phyloP scores from a whole-genome alignment of 805 yeast genomes.

The Candida montana region DNA sequence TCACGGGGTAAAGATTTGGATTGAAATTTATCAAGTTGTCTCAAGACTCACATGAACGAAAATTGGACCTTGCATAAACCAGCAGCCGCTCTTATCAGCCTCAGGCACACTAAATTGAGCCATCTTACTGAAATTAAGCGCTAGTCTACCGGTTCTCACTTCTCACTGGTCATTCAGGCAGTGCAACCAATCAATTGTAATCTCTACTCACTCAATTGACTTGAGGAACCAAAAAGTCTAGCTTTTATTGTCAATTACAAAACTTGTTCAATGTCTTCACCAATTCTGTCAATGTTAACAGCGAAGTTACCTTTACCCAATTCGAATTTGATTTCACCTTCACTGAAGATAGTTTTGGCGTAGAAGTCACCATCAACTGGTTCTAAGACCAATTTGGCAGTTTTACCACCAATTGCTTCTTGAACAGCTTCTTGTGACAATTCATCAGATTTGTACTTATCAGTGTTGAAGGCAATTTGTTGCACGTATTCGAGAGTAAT shows the following conservation, averaged over 20 bases:
- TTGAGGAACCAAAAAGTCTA: no score
- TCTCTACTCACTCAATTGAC: no score
- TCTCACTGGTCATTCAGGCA: no score
- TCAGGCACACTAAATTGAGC: no score
- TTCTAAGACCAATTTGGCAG: background rate
- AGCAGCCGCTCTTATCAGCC: no score
- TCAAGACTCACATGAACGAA: no score
- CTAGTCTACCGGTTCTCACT: no score
- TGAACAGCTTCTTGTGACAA: constrained; percentile 1
- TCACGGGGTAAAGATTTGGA: no score
- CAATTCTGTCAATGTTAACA: constrained; percentile 1
- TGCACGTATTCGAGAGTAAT: background rate
- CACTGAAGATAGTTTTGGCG: background rate
- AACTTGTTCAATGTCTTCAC: background rate
- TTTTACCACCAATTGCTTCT: constrained; percentile 2
- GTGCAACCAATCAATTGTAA: no score
- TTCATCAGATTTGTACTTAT: background rate
- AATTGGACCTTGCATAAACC: background rate
- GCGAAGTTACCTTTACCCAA: background rate
- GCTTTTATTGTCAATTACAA: no score
- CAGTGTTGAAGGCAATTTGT: background rate
- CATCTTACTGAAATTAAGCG: no score
- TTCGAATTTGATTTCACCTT: constrained; percentile 2
- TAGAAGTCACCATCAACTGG: constrained; percentile 2
- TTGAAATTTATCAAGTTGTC: no score